Evolutionary conservation across 1,139 yeast species (phyloP), one percentile per base, ranked within the genome.

Genomic region (Candida neerlandica): DNA sequence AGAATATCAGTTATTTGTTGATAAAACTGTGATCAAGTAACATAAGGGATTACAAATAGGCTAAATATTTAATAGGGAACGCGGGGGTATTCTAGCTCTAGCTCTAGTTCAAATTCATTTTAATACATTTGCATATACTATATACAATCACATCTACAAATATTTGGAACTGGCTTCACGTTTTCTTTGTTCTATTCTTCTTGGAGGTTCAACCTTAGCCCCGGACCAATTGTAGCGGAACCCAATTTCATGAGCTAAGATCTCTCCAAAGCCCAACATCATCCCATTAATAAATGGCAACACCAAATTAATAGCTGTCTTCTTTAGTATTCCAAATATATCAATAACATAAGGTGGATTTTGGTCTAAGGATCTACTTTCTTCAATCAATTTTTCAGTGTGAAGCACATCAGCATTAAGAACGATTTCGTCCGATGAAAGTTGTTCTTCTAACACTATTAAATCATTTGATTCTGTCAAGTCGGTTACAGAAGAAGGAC

Each of bases 241-340:
- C 9, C 97, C 96, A 44, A 92, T 72, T 63, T 94, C 98, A 64
- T 92, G 97, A 14, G 98, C 99, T 56, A 89, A 75, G 21, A 94
- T 86, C 70, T 94, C 99, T 1, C 99, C 99, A 66, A 92, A 90
- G 0, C 99, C 99, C 53, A 94, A 79, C 96, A 92, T 92, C 72
- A 94, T 75, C 10, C 99, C 99, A 63, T 94, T 94, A 55, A 94
- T 75, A 61, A 94, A 91, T 2, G 99, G 99, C 45, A 94, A 71
- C 4, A 91, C 67, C 58, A 92, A 69, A 60, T 94, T 92, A 55
- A 94, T 84, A 2, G 91, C 82, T 18, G 86, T 75, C 37, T 78
- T 75, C 48, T 73, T 68, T 40, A 81, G 45, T 34, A 81, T 65
- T 3, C 65, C 66, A 72, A 75, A 72, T 18, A 70, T 47, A 45